phyloP scores from a whole-genome alignment of 2,329 filamentous ascomycete genomes.

The Juglanconis oblonga region DNA sequence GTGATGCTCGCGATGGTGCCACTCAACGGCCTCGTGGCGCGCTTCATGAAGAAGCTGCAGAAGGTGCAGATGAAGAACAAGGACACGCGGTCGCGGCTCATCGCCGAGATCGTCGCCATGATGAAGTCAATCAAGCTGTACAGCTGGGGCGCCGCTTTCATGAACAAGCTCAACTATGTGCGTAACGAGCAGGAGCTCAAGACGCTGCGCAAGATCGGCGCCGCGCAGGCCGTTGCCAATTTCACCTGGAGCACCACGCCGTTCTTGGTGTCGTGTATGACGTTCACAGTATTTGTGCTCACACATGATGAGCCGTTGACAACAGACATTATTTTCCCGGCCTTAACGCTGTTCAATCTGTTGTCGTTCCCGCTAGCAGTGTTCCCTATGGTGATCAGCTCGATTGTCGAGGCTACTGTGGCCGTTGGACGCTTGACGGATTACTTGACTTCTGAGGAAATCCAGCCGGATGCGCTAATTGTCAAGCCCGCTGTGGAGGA shows the following conservation, averaged over 20 bases:
- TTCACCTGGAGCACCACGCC: constrained; percentile 98
- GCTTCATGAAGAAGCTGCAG: constrained; percentile 90
- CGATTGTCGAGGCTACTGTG: constrained; percentile 93
- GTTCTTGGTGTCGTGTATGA: constrained; percentile 95
- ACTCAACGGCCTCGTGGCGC: constrained; percentile 86
- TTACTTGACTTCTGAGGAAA: constrained; percentile 83
- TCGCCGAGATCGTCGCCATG: constrained; percentile 97
- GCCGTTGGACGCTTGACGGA: constrained; percentile 81
- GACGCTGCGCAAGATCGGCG: constrained; percentile 93
- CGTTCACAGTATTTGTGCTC: constrained; percentile 90
- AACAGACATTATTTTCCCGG: constrained; percentile 94
- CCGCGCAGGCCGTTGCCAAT: constrained; percentile 88
- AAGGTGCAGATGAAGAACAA: constrained; percentile 99
- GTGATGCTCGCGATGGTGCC: constrained; percentile 99
- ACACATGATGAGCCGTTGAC: constrained; percentile 78
- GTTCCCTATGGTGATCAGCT: constrained; percentile 95
- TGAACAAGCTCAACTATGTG: constrained; percentile 94
- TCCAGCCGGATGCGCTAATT: constrained; percentile 80
- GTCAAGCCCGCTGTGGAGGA: constrained; percentile 68
- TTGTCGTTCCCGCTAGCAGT: constrained; percentile 92
- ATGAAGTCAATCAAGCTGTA: constrained; percentile 99
- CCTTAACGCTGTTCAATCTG: constrained; percentile 90
- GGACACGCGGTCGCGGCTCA: constrained; percentile 85
- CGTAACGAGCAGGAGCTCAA: constrained; percentile 94
- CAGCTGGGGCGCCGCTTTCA: constrained; percentile 95